Evolutionary conservation across 768 basidiomycete species (phyloP), one percentile per base, ranked within the genome.

Genomic region (Suillus variegatus): DNA sequence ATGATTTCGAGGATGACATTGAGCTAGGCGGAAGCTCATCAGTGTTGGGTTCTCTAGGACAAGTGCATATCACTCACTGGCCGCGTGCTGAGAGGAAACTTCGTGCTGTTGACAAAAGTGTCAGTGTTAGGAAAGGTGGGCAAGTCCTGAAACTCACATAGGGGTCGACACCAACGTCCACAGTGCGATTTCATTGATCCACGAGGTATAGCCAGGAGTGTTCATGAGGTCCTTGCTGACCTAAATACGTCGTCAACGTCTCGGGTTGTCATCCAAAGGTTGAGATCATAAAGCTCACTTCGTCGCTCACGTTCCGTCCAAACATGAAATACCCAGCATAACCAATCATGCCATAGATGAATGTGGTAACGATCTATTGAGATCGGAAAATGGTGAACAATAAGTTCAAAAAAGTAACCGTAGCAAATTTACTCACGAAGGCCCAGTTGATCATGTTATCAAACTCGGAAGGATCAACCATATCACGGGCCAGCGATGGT

Each of bases 281-380:
- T 7, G 16, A 58, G 12, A 61, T 64, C 4, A 32, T n/a, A 20
- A 13, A 28, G 70, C 81, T 71, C 65, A 93, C 93, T 83, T 95
- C 94, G 65, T 92, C 93, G 70, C 87, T 88, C 58, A 96, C 93
- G 40, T 74, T 70, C 58, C 84, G 80, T 12, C 95, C 94, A 73
- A 94, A 95, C 97, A 99, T 99, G n/a, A 93, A 75, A 70, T 97
- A 98, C 0, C 96, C 96, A 22, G 87, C 88, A 55, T 84, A 85
- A 5, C 91, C 94, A 36, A 95, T 88, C 12, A 90, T 66, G 20
- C 80, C 74, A 68, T 89, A 89, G 36, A 92, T 78, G 43, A 80
- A 77, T 1, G 90, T 89, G 25, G 91, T 86, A 56, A 88, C 80
- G 25, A 81, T 69, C 90, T 91, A 67, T n/a, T 12, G 56, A 64